Evolutionary conservation across 169 alveolate species (phyloP).

Genomic region (Plasmodium vinckei): DNA sequence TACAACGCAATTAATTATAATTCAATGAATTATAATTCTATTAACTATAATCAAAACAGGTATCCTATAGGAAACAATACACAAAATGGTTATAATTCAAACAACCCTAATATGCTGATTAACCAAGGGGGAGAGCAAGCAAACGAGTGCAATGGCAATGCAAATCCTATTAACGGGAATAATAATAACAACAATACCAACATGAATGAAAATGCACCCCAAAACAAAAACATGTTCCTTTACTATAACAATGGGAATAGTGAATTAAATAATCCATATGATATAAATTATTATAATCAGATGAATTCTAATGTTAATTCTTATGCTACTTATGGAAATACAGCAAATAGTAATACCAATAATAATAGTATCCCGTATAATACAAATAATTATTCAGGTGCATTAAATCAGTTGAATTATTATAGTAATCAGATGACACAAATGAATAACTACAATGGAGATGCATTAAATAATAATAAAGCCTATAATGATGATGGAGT

Average conservation of each 20-base stretch:
- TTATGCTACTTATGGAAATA: slow-evolving; percentile 13
- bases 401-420: slow-evolving; percentile 25
- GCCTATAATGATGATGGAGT: not conserved
- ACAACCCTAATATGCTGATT: not conserved
- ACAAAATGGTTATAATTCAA: not conserved
- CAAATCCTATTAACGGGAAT: not conserved
- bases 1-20: not conserved
- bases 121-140: not conserved
- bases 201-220: slow-evolving; percentile 8
- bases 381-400: slow-evolving; percentile 20
- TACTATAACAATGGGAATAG: slow-evolving; percentile 29
- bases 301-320: slow-evolving; percentile 37
- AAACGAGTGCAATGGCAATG: not conserved
- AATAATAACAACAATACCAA: slow-evolving; percentile 10
- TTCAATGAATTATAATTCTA: not conserved
- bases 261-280: slow-evolving; percentile 44
- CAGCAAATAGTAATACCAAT: not conserved
- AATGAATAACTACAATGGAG: slow-evolving; percentile 10
- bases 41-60: not conserved
- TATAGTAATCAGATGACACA: slow-evolving; percentile 31
- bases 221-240: slow-evolving; percentile 14
- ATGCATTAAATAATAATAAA: slow-evolving; percentile 1
- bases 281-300: slow-evolving; percentile 41
- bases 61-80: not conserved
- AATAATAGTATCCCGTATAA: slow-evolving; percentile 6